A percentile compares a stretch with the other conserved stretches of the same genome.
phyloP scores from a whole-genome alignment of 352 stramenopile genomes.

The Thalassiosira mediterranea region DNA sequence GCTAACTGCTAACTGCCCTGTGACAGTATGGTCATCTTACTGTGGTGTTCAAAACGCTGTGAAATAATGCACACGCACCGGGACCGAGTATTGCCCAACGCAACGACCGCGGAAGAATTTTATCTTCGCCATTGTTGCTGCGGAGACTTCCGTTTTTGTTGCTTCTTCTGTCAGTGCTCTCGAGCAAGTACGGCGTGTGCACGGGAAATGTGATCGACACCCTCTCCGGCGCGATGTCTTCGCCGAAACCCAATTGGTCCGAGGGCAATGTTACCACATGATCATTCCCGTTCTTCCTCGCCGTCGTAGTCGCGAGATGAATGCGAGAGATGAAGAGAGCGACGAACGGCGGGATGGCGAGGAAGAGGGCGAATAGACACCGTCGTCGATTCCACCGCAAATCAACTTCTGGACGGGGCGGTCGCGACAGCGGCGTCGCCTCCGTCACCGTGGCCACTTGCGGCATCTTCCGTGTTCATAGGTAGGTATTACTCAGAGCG shows the following conservation, averaged over 20 bases:
- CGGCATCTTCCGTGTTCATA: no score
- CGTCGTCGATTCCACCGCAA: background rate
- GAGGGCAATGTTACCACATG: background rate
- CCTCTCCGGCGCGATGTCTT: background rate
- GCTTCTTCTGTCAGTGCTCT: background rate
- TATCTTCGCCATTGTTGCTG: background rate
- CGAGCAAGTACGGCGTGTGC: background rate
- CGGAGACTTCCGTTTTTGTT: background rate
- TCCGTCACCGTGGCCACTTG: no score
- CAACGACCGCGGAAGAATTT: slow-evolving; percentile 3
- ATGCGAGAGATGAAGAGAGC: background rate
- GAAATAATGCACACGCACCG: background rate
- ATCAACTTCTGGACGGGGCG: background rate
- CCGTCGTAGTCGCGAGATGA: background rate
- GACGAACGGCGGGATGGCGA: background rate
- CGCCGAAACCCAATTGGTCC: background rate
- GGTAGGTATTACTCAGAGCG: no score
- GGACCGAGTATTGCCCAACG: slow-evolving; percentile 40
- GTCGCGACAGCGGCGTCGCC: background rate
- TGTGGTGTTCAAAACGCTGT: background rate
- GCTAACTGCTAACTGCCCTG: background rate
- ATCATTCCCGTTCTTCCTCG: no score
- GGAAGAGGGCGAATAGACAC: no score
- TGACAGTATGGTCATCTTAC: background rate
- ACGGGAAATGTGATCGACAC: background rate